These are phyloP conservation scores for Lepraria neglecta DNA, from an alignment of 495 filamentous ascomycete species.

Conservation along the genomic window DNA sequence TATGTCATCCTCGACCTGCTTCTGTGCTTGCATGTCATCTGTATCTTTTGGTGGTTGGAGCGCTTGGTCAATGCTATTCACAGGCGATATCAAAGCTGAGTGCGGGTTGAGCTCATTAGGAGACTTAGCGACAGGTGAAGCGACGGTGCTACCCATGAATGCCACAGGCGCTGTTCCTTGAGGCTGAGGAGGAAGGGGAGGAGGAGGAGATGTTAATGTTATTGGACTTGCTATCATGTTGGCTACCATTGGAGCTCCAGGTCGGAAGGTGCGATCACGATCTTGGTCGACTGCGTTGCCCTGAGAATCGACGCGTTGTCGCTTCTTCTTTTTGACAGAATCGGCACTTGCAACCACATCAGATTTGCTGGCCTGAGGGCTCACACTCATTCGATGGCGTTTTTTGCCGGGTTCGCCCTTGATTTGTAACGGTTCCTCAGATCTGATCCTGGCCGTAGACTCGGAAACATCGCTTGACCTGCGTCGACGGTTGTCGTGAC, in stretches of 20 bases:
- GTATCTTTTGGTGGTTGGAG: slow-evolving; percentile 20
- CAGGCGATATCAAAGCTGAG: slow-evolving; percentile 16
- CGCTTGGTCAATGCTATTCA: slow-evolving; percentile 22
- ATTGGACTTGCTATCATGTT: slow-evolving; percentile 33
- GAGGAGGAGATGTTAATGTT: slow-evolving; percentile 27
- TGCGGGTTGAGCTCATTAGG: slow-evolving; percentile 13
- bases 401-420: slow-evolving; percentile 49
- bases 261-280: slow-evolving; percentile 13
- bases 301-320: slow-evolving; percentile 38
- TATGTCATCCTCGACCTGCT: slow-evolving; percentile 21
- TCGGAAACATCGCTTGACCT: slow-evolving; percentile 17
- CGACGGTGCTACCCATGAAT: slow-evolving; percentile 27
- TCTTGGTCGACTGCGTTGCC: slow-evolving; percentile 24
- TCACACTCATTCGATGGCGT: slow-evolving; percentile 59
- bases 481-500: slow-evolving; percentile 19
- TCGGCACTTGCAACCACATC: slow-evolving; percentile 42
- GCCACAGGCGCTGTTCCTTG: slow-evolving; percentile 28
- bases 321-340: slow-evolving; percentile 45
- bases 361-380: slow-evolving; percentile 55
- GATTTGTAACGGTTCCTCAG: slow-evolving; percentile 15
- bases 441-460: slow-evolving; percentile 13
- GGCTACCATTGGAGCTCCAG: slow-evolving; percentile 35
- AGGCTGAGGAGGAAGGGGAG: slow-evolving; percentile 27
- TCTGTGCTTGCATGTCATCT: slow-evolving; percentile 22
- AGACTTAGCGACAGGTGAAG: slow-evolving; percentile 24